Evolutionary conservation across 2,329 filamentous ascomycete genomes (phyloP), one percentile per base, ranked within the genome.

Genomic region (Apiospora arundinis): DNA sequence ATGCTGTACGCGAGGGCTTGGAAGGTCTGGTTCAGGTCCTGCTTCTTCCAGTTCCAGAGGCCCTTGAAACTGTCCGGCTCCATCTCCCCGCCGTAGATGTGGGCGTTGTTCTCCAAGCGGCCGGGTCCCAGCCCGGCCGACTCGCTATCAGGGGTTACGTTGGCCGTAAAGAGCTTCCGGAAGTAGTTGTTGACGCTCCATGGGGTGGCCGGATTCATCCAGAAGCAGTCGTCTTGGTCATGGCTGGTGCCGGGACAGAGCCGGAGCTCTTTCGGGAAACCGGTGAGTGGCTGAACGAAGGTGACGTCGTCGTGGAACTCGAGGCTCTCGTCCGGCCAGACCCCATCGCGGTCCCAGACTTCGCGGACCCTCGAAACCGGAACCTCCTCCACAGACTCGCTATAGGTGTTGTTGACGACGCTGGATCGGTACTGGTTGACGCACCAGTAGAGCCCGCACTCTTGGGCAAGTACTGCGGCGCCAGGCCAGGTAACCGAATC

Each of bases 361-460:
- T 18, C 44, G 14, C 46, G 21, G 1, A 21, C 28, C 2, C 67
- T 25, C 4, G 25, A 21, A 23, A 44, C 67, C 21, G 67, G 18
- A 44, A 68, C 4, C 6, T 48, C 28, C 40, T n/a, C 45, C 6
- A 42, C 44, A 2, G 44, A 44, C 42, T 70, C 69, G 16, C 21
- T 16, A 21, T 52, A 46, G 32, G 14, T 56, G 12, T 48, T 25
- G 7, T 70, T 42, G 21, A 8, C 12, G 5, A 67, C n/a, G 8
- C 45, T 16, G 21, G 69, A 42, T 37, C 3, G 18, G 28, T 67
- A 67, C 9, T 42, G 32, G 21, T 70, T 70, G 14, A 60, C 45
- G 44, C 69, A 67, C 44, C 67, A 70, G 28, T 70, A 70, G 14
- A 70, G 37, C 7, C 60, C 60, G 21, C 45, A 70, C 42, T 70